phyloP scores from a whole-genome alignment of 2,329 filamentous ascomycete genomes.

The Blumeria hordei region DNA sequence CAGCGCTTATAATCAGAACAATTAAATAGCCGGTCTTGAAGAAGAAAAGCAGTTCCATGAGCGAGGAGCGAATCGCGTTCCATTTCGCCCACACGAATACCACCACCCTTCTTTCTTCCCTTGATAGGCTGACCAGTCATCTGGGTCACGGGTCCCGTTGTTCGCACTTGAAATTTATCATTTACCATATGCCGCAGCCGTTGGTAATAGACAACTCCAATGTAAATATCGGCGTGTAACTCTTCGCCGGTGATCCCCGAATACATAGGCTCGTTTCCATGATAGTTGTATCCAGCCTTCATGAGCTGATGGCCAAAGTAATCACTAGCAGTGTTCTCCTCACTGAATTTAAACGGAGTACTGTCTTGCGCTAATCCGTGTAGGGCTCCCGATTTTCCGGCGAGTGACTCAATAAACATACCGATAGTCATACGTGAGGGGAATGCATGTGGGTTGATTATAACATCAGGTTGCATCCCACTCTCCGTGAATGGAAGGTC shows the following conservation, averaged over 20 bases:
- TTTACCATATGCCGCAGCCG: conserved; percentile 98
- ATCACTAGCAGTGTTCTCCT: conserved; percentile 74
- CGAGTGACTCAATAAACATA: conserved; percentile 95
- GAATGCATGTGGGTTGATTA: conserved; percentile 99
- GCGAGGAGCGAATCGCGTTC: conserved; percentile 87
- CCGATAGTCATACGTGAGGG: conserved; percentile 98
- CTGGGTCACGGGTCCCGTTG: conserved; percentile 73
- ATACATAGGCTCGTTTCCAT: conserved; percentile 98
- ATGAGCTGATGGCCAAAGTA: conserved; percentile 91
- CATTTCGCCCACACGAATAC: conserved; percentile 98
- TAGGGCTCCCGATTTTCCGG: conserved; percentile 79
- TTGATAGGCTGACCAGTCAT: conserved; percentile 93
- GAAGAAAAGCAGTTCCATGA: conserved; percentile 80
- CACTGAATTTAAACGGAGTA: conserved; percentile 85
- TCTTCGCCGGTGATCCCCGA: conserved; percentile 90
- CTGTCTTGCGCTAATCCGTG: conserved; percentile 92
- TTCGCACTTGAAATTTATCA: conserved; percentile 96
- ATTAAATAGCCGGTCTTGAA: conserved; percentile 90
- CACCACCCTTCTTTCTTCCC: conserved; percentile 83
- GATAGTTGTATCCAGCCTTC: conserved; percentile 91
- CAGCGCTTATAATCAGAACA: conserved; percentile 82
- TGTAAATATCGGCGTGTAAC: conserved; percentile 82
- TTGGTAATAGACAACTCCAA: conserved; percentile 96
- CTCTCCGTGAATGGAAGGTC: conserved; percentile 96
- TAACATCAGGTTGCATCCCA: conserved; percentile 89